A percentile compares a stretch with the other conserved stretches of the same genome.
phyloP scores from a whole-genome alignment of 2,329 filamentous ascomycete species.

The Pestalotiopsis sp. region DNA sequence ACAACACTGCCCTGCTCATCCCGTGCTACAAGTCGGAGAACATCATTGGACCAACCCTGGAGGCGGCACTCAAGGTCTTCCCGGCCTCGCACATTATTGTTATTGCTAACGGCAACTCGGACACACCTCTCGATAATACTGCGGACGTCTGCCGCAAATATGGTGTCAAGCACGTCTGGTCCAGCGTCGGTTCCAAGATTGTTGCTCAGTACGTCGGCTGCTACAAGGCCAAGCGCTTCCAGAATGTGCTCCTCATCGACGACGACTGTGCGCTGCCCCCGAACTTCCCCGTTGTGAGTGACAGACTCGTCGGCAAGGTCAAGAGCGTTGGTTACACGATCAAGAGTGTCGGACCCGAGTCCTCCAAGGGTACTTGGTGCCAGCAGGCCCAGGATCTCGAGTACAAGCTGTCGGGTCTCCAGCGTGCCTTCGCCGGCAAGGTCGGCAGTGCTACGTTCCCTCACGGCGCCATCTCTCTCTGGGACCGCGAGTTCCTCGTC shows the following conservation, averaged over 20 bases:
- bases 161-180: slow-evolving; percentile 50
- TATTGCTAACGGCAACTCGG: slow-evolving; percentile 50
- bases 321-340: slow-evolving; percentile 52
- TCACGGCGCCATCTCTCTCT: slow-evolving; percentile 52
- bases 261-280: slow-evolving; percentile 49
- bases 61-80: slow-evolving; percentile 47
- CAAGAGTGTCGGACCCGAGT: slow-evolving; percentile 40
- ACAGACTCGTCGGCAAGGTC: slow-evolving; percentile 40
- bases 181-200: slow-evolving; percentile 49
- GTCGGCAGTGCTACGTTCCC: slow-evolving; percentile 50
- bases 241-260: slow-evolving; percentile 49
- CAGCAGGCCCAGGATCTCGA: slow-evolving; percentile 54
- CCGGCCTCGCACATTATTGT: slow-evolving; percentile 46
- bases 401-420: slow-evolving; percentile 51
- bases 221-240: slow-evolving; percentile 44
- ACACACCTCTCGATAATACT: slow-evolving; percentile 47
- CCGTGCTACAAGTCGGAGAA: slow-evolving; percentile 48
- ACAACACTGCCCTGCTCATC: slow-evolving; percentile 31
- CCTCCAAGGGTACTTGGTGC: slow-evolving; percentile 36
- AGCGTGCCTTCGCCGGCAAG: slow-evolving; percentile 43
- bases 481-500: slow-evolving; percentile 47
- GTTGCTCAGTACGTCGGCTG: slow-evolving; percentile 50
- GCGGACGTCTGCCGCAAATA: slow-evolving; percentile 43
- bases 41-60: slow-evolving; percentile 40
- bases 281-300: slow-evolving; percentile 47